phyloP scores from a whole-genome alignment of 2,329 filamentous ascomycete genomes.

The Berkeleyomyces rouxiae region DNA sequence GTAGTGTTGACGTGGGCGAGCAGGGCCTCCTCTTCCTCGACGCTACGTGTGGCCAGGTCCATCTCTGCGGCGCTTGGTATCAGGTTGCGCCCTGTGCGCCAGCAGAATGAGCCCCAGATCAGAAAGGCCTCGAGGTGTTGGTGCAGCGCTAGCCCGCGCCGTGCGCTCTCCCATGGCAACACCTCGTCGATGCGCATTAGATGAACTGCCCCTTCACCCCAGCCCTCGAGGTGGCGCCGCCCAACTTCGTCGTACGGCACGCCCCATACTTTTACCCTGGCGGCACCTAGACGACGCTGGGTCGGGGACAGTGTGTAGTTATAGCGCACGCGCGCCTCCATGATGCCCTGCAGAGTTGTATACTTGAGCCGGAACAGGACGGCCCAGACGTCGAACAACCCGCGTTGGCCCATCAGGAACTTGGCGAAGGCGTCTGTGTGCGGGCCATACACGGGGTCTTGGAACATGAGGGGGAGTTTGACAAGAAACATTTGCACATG shows the following conservation, averaged over 20 bases:
- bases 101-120: constrained; percentile 45
- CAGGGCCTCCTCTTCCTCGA: constrained; percentile 25
- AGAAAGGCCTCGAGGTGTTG: constrained; percentile 39
- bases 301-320: constrained; percentile 28
- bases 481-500: constrained; percentile 47
- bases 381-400: constrained; percentile 38
- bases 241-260: constrained; percentile 38
- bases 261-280: constrained; percentile 27
- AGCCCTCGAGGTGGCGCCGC: constrained; percentile 35
- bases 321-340: constrained; percentile 43
- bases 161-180: constrained; percentile 37
- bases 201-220: constrained; percentile 27
- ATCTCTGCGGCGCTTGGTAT: constrained; percentile 33
- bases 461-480: constrained; percentile 56
- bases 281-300: constrained; percentile 15
- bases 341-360: constrained; percentile 30
- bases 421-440: constrained; percentile 34
- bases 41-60: constrained; percentile 24
- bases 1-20: constrained; percentile 21
- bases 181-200: constrained; percentile 37
- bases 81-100: constrained; percentile 31
- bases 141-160: constrained; percentile 37
- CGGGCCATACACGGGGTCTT: constrained; percentile 41
- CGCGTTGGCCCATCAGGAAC: constrained; percentile 42
- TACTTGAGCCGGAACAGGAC: constrained; percentile 41